Base-by-base conservation (phyloP, 2,329 filamentous ascomycete genomes). In the Fusarium begoniae region DNA sequence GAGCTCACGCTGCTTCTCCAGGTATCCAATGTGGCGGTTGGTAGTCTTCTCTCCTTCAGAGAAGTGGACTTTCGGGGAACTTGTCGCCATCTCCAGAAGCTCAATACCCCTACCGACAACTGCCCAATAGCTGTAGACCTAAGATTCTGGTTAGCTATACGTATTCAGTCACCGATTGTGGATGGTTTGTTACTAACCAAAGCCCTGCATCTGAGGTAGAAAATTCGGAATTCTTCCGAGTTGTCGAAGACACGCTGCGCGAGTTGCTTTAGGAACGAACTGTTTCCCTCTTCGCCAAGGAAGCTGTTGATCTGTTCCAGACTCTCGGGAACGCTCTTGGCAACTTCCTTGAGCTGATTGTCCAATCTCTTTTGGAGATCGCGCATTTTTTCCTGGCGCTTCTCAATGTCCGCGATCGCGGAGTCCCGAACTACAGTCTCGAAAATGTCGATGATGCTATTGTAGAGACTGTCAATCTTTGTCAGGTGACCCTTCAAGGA, bases 101-200 rank as follows among this genome's bases (percentile, higher is more conserved):
- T 47, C 44, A 11, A 47, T 47, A 0, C 44, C 44, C 24, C 44
- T 24, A 0, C 24, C 44, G 2, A 28, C 44, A 0, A 47, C 44
- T 3, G 44, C 44, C 44, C 44, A 28, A 12, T 47, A 47, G 24
- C 44, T 47, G 24, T 47, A 47, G 18, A 47, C 24, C 24, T 47
- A 7, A 4, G 4, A 0, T 2, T 28, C 8, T 5, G 0, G 8
- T 47, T 28, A 47, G 44, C 24, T 28, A 14, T 10, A 14, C 8
- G 10, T 20, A 1, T 14, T 0, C 24, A 10, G 8, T 28, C 4
- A 13, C 43, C 6, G 17, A 18, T 24, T 18, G 0, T 12, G 1
- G 37, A 10, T 20, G 8, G 5, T 0, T 6, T 22, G 12, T 3
- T 5, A 47, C 24, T 15, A 2, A 28, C 24, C 18, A 47, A 22